Evolutionary conservation across 1,284 basidiomycete genomes (phyloP).

Genomic region (Moesziomyces sp.): DNA sequence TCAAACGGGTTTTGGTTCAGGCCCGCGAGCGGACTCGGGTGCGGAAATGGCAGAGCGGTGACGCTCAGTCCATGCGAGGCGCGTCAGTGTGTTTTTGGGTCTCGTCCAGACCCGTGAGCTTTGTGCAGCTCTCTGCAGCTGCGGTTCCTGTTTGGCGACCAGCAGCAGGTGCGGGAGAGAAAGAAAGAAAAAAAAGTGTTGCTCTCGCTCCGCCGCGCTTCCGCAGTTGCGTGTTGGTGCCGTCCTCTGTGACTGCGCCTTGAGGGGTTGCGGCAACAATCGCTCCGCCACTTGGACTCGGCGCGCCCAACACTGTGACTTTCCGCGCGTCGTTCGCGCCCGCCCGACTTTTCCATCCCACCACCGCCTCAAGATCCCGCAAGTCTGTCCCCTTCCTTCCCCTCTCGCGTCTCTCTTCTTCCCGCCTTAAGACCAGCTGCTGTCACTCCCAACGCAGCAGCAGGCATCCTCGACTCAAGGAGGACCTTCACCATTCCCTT

Average conservation of each 20-base stretch:
- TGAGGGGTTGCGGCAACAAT: too few species aligned
- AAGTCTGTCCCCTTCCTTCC: background rate
- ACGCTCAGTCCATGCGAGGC: background rate
- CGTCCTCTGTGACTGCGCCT: too few species aligned
- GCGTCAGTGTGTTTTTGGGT: conserved; percentile 14
- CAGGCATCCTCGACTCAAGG: conserved; percentile 7
- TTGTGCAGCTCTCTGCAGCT: conserved; percentile 16
- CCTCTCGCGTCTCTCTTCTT: too few species aligned
- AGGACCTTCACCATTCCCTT: conserved; percentile 25
- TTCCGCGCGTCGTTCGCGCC: conserved; percentile 3
- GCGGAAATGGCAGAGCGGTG: background rate
- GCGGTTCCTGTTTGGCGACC: conserved; percentile 2
- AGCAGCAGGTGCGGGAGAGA: background rate
- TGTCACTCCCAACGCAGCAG: conserved; percentile 9
- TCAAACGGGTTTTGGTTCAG: too few species aligned
- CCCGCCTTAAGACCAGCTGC: background rate
- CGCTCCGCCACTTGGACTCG: too few species aligned
- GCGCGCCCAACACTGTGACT: background rate
- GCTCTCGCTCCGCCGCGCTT: conserved; percentile 9
- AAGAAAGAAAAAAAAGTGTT: conserved; percentile 26
- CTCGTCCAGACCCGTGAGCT: background rate
- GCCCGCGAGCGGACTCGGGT: too few species aligned
- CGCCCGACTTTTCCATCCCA: conserved; percentile 3
- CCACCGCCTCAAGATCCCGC: conserved; percentile 17
- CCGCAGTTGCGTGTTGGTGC: background rate